These are phyloP conservation scores for Phytophthora melonis DNA, from an alignment of 352 stramenopile species.

Conservation along the genomic window DNA sequence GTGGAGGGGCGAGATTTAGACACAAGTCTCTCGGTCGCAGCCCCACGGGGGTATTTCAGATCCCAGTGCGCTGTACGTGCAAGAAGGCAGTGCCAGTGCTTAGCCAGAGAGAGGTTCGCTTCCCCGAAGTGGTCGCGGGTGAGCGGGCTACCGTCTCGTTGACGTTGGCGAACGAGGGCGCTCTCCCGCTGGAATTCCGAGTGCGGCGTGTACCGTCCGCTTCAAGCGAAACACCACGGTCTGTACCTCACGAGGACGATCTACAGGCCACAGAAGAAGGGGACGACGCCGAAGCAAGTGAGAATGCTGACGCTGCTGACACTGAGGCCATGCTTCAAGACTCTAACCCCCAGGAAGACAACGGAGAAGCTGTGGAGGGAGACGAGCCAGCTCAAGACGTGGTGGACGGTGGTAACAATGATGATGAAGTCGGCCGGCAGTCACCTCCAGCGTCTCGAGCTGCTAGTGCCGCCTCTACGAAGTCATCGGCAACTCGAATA, in stretches of 20 bases:
- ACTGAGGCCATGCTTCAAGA: background rate
- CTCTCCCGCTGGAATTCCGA: constrained; percentile 66
- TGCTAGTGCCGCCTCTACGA: constrained; percentile 12
- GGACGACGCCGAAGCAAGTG: background rate
- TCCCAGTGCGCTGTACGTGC: constrained; percentile 86
- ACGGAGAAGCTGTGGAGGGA: background rate
- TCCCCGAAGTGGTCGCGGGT: constrained; percentile 81
- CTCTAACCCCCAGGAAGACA: constrained; percentile 27
- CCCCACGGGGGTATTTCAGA: constrained; percentile 79
- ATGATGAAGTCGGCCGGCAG: constrained; percentile 2
- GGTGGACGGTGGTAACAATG: background rate
- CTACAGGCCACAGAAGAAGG: background rate
- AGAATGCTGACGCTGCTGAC: background rate
- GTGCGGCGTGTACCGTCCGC: constrained; percentile 18
- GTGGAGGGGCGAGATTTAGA: constrained; percentile 72
- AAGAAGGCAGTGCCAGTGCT: constrained; percentile 83
- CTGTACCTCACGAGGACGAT: background rate
- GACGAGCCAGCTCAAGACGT: background rate
- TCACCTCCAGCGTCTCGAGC: background rate
- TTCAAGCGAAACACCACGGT: background rate
- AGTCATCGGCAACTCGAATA: background rate
- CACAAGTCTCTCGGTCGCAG: constrained; percentile 64
- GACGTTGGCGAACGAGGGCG: constrained; percentile 76
- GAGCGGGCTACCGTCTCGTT: constrained; percentile 69
- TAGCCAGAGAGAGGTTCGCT: constrained; percentile 50